Evolutionary conservation across 768 basidiomycete species (phyloP).

Genomic region (Lentinula raphanica): DNA sequence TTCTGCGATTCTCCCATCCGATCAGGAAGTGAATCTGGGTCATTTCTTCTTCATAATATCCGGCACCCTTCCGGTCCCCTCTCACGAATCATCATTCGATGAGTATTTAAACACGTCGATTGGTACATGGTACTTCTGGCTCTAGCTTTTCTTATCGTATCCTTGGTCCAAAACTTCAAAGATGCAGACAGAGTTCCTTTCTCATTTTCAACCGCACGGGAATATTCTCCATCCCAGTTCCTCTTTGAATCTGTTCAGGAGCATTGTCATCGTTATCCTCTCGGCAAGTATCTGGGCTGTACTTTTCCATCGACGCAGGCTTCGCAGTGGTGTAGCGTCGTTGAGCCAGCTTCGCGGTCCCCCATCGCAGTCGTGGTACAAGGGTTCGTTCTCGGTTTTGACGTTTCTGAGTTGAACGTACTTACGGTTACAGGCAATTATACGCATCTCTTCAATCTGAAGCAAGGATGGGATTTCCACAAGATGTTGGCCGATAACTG

Average conservation of each 20-base stretch:
- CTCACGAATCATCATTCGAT: background rate
- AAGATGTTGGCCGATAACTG: background rate
- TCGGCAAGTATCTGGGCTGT: background rate
- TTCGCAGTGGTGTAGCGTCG: background rate
- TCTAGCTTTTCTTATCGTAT: no score
- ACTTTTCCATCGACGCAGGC: background rate
- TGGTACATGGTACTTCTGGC: background rate
- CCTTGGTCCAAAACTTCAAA: no score
- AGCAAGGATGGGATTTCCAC: conserved; percentile 6
- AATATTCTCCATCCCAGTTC: no score
- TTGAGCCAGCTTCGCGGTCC: conserved; percentile 1
- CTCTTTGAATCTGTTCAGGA: background rate
- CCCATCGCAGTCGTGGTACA: background rate
- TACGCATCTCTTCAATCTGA: background rate
- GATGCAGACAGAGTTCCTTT: background rate
- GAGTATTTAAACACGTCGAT: background rate
- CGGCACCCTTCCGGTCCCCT: background rate
- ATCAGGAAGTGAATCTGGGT: no score
- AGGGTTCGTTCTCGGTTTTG: background rate
- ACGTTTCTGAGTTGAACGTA: background rate
- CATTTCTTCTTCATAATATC: background rate
- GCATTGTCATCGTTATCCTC: background rate
- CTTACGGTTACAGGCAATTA: background rate
- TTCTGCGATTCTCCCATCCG: no score
- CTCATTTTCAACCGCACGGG: background rate